Evolutionary conservation across 176 grass and related monocot genomes (phyloP), one percentile per base, ranked within the genome.

Genomic region (Triticum urartu): DNA sequence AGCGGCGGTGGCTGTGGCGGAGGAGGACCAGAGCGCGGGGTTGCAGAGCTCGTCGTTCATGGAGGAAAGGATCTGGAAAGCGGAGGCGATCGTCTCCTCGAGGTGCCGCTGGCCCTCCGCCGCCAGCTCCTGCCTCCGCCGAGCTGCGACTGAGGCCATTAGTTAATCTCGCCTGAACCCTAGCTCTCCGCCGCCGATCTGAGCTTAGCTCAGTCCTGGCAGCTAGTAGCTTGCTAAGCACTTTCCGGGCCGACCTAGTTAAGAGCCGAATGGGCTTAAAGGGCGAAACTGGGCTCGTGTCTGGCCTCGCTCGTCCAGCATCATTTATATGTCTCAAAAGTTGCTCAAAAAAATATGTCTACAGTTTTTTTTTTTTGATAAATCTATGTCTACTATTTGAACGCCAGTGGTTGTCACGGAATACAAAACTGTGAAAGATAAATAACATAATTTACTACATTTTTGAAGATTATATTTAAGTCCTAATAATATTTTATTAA

Each of bases 11-110:
- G 70, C 68, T 0, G 79, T 54, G 36, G 81, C 87, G 2, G 88
- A 84, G 47, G 95, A 89, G 50, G 97, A 95, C 97, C 97, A 99
- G 60, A 99, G 94, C n/a, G 85, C 77, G 22, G 97, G 90, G 89
- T 99, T 95, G 87, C 97, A 99, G 85, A 99, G 97, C 94, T 99
- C 97, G 79, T 99, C 97, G 79, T 92, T 99, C 97, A 99, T 96
- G 87, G 94, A 99, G 72, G 91, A 94, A 68, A 99, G 97, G 85
- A 99, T 99, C 88, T 92, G 94, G 84, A 92, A 96, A 9, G 97
- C 90, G 7, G 97, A 92, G 28, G 80, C 88, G 15, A 99, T 99
- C 36, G 97, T 96, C 76, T 96, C 94, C 84, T 99, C 97, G 43
- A 99, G 83, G 78, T 99, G 94, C 72, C 83, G 83, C 79, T 99